Conservation (phyloP, 2,329 filamentous ascomycete genomes). For the Alternaria sp. region DNA sequence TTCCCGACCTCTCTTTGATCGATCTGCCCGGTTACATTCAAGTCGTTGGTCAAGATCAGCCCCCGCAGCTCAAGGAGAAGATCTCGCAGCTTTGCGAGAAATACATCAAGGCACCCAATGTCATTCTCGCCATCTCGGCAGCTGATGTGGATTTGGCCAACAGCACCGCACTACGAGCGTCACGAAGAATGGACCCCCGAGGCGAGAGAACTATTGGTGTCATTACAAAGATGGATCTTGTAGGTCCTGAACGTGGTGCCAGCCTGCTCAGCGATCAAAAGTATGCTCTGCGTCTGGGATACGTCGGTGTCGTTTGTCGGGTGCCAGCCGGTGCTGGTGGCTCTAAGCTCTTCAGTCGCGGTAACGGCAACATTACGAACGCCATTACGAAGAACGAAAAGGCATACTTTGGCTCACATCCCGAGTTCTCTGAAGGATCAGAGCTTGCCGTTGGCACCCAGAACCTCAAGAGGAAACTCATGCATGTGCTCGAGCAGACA, state of each 20-base stretch:
- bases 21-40: conserved; percentile 98
- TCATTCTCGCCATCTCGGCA: conserved; percentile 96
- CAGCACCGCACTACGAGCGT: conserved; percentile 89
- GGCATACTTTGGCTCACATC: conserved; percentile 84
- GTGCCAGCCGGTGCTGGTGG: conserved; percentile 70
- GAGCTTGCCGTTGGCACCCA: conserved; percentile 82
- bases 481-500: conserved; percentile 94
- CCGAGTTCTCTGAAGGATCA: conserved; percentile 78
- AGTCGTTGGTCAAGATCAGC: conserved; percentile 89
- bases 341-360: conserved; percentile 80
- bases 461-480: conserved; percentile 90
- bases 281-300: conserved; percentile 92
- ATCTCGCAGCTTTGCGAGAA: conserved; percentile 97
- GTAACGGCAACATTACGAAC: conserved; percentile 77
- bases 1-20: conserved; percentile 93
- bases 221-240: conserved; percentile 99
- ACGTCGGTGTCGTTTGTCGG: conserved; percentile 92
- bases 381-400: conserved; percentile 89
- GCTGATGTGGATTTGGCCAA: conserved; percentile 98
- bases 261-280: conserved; percentile 86
- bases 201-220: conserved; percentile 97
- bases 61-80: conserved; percentile 89
- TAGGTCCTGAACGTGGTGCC: conserved; percentile 80
- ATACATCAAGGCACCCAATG: conserved; percentile 95
- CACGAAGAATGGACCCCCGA: conserved; percentile 88